Evolutionary conservation across 2,329 filamentous ascomycete species (phyloP), one percentile per base, ranked within the genome.

Genomic region (Verruconis gallopava): DNA sequence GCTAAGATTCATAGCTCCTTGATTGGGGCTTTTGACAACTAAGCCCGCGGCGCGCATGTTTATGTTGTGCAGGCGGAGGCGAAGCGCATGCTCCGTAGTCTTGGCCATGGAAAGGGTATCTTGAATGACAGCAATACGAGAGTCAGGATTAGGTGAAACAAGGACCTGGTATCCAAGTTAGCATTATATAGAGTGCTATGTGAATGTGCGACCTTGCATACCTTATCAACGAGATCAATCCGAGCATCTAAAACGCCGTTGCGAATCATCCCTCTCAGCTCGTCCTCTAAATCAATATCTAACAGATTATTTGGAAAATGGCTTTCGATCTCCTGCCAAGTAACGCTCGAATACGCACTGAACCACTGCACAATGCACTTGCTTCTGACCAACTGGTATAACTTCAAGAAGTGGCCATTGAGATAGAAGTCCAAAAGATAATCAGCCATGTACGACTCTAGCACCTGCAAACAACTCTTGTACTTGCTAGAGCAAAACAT

Each of bases 291-390:
- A 3, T 28, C 14, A 17, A 41, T 25, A 32, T 73, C 69, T 47
- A 33, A 20, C 15, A 40, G 14, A 14, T 21, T 42, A 3, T 30
- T 65, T 0, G 76, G 77, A 59, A 98, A 96, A 2, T 84, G 79
- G 25, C 72, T 68, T 5, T 82, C 77, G 67, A 98, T 75, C 46
- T 77, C 85, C 15, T 79, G 72, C 3, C 96, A 68, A 0, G 82
- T 88, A 47, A 95, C 85, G 49, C 79, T 80, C 33, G 81, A 93
- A 60, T 93, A 98, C 0, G 91, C 88, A 18, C 85, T 72, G 52
- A 94, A 81, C 62, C 95, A 96, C 55, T 94, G 85, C 18, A 88
- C 75, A 45, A 98, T 95, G 53, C 88, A 89, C 65, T 95, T 95
- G 53, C 73, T 82, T 45, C 91, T 77, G 50, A 98, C 86, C 37